phyloP scores from a whole-genome alignment of 208 protist genomes.

The Tritrichomonas musculus region DNA sequence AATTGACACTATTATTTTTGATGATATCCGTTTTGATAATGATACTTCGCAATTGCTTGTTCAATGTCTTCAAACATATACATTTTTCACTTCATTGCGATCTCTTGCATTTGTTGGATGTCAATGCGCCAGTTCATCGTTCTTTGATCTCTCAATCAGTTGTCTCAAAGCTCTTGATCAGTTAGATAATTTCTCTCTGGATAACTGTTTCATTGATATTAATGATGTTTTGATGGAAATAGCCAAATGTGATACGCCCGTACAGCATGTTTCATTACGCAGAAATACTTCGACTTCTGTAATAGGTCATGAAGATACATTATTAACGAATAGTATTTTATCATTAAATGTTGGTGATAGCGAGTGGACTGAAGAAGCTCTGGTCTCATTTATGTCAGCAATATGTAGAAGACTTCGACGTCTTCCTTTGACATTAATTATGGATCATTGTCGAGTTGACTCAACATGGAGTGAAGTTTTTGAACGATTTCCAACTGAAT shows the following conservation, averaged over 20 bases:
- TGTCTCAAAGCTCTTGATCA: neutral
- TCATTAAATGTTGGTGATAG: neutral
- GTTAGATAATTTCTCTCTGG: neutral
- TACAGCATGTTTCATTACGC: neutral
- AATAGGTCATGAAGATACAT: neutral
- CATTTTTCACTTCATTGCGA: neutral
- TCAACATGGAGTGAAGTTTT: neutral
- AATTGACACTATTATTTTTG: neutral
- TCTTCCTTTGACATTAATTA: neutral
- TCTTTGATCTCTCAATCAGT: neutral
- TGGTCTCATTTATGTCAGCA: neutral
- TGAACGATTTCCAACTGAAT: neutral
- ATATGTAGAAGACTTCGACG: neutral
- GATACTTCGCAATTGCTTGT: neutral
- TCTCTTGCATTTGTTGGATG: neutral
- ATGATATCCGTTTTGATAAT: neutral
- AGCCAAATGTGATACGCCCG: neutral
- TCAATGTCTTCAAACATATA: neutral
- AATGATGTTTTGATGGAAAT: neutral
- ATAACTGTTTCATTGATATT: neutral
- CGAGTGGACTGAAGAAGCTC: neutral
- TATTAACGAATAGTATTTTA: neutral
- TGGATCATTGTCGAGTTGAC: neutral
- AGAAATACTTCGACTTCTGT: neutral
- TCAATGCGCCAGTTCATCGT: neutral